Evolutionary conservation across 2,329 filamentous ascomycete genomes (phyloP), one percentile per base, ranked within the genome.

Genomic region (Colletotrichum chrysophilum): DNA sequence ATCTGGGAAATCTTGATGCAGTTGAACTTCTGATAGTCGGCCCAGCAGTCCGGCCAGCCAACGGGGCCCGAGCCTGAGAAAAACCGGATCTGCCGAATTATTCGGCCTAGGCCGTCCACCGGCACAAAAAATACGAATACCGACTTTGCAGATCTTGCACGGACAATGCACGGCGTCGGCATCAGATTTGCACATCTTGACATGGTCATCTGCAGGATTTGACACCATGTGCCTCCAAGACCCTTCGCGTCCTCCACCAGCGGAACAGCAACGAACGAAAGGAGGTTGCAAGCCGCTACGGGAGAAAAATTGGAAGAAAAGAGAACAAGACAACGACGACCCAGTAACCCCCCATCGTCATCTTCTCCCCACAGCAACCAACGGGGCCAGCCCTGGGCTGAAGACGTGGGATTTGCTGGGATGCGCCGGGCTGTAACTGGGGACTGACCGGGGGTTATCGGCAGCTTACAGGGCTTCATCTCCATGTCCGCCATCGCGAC

Each of bases 341-440:
- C 72, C 72, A 55, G 61, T 75, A 58, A 67, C 65, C 64, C 69
- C 73, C 73, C 73, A 75, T 75, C 70, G 73, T 75, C 73, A 75
- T 75, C 62, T 75, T 72, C 72, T 75, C 72, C 72, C 72, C 72
- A 75, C 69, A 75, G 72, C 72, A 75, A 75, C 72, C 72, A 72
- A 75, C 72, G 72, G 72, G 62, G 69, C 72, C 72, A 66, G 72
- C 69, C 72, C 72, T 75, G 69, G 72, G 72, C 62, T 66, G 72
- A 72, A 71, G 69, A 75, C 72, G 72, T 75, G 72, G 72, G 72
- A 72, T 62, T 65, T 71, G 70, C 72, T 43, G 69, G 72, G 72
- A 72, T 72, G 69, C 32, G 60, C 60, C 34, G 71, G 36, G 68
- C 67, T 74, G 36, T 34, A 32, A 32, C 70, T 68, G 64, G 73